Conservation (phyloP, 2,329 filamentous ascomycete genomes). For the Claviceps maximensis region DNA sequence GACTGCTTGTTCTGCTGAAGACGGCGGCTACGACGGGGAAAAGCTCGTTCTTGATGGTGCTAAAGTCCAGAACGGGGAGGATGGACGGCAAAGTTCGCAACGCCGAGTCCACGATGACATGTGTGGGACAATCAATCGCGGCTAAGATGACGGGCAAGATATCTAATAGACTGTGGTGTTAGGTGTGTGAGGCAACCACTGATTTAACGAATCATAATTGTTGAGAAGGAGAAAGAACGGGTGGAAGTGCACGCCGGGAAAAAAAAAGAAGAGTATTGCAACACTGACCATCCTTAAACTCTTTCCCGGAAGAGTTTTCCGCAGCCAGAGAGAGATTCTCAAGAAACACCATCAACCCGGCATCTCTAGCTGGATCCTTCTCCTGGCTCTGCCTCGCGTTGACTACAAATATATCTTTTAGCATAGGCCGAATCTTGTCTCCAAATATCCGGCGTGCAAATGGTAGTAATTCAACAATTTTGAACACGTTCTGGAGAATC, state of each 20-base stretch:
- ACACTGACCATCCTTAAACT: conserved; percentile 77
- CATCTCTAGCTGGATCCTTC: conserved; percentile 71
- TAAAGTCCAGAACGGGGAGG: conserved; percentile 86
- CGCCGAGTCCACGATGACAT: conserved; percentile 76
- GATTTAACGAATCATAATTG: no score
- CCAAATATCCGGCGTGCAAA: conserved; percentile 66
- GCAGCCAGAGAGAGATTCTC: conserved; percentile 69
- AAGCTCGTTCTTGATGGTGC: conserved; percentile 90
- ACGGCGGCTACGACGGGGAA: conserved; percentile 85
- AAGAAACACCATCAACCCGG: conserved; percentile 79
- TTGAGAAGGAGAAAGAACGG: no score
- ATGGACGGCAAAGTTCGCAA: conserved; percentile 65
- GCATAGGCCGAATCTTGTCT: conserved; percentile 70
- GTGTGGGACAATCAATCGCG: conserved; percentile 78
- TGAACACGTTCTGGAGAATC: conserved; percentile 85
- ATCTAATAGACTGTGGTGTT: conserved; percentile 39
- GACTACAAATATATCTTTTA: conserved; percentile 70
- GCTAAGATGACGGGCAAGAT: conserved; percentile 76
- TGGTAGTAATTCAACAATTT: conserved; percentile 68
- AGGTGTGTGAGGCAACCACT: background rate
- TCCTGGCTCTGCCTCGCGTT: conserved; percentile 48
- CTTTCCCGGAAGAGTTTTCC: conserved; percentile 73
- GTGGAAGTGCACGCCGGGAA: no score
- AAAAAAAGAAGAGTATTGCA: no score
- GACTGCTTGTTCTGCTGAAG: conserved; percentile 83